phyloP scores from a whole-genome alignment of 768 basidiomycete species.

The Mycena rebaudengoi region DNA sequence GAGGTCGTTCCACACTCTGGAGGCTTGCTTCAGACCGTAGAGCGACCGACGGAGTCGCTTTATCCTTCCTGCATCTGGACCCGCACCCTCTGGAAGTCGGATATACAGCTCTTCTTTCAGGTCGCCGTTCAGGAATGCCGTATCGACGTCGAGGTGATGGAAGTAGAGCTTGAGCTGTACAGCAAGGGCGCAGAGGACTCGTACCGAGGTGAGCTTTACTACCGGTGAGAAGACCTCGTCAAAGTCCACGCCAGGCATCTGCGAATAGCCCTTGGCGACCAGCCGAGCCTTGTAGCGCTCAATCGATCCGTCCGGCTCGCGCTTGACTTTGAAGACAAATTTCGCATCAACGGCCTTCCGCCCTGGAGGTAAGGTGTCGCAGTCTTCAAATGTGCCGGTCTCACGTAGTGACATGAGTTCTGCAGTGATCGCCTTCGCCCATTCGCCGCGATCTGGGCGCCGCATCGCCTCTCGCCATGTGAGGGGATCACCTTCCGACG shows the following conservation, averaged over 20 bases:
- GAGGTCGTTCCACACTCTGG: constrained; percentile 37
- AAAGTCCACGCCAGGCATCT: constrained; percentile 45
- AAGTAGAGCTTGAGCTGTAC: constrained; percentile 26
- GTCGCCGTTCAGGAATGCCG: constrained; percentile 34
- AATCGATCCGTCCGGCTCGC: constrained; percentile 39
- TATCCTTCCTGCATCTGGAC: constrained; percentile 4
- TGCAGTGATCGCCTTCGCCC: constrained; percentile 30
- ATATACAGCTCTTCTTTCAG: constrained; percentile 40
- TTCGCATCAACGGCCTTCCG: constrained; percentile 39
- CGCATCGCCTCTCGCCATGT: constrained; percentile 29
- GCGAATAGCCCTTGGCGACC: constrained; percentile 48
- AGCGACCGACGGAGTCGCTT: constrained; percentile 31
- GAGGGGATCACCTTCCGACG: constrained; percentile 20
- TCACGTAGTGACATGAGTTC: constrained; percentile 28
- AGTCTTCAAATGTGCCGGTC: constrained; percentile 35
- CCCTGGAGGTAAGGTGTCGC: constrained; percentile 32
- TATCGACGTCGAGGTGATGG: constrained; percentile 32
- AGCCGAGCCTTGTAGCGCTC: constrained; percentile 4
- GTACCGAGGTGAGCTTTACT: constrained; percentile 24
- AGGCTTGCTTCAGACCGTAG: constrained; percentile 42
- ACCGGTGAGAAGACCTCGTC: constrained; percentile 36
- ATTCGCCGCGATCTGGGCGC: constrained; percentile 22
- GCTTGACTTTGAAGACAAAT: constrained; percentile 50
- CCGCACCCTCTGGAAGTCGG: constrained; percentile 22
- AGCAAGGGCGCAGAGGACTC: constrained; percentile 32